A percentile compares a stretch with the other conserved stretches of the same genome.
phyloP scores from a whole-genome alignment of 2,329 filamentous ascomycete species.

The Xylaria sp. region DNA sequence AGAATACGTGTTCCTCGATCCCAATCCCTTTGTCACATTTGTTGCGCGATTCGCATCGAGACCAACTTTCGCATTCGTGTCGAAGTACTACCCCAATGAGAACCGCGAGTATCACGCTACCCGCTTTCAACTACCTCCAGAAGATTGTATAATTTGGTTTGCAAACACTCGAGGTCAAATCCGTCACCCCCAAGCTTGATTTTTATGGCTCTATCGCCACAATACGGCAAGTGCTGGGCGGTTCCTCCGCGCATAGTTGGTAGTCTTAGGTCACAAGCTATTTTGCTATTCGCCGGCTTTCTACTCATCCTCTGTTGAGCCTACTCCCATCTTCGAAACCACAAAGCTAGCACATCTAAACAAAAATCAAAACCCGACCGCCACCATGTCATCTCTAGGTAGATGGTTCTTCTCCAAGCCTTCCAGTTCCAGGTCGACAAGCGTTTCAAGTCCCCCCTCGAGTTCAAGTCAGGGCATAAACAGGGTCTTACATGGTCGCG shows the following conservation, averaged over 20 bases:
- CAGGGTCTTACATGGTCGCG: conserved; percentile 40
- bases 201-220: neutral
- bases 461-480: conserved; percentile 13
- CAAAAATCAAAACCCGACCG: neutral
- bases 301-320: neutral
- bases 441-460: neutral
- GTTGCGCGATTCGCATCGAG: neutral
- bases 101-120: neutral
- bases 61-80: neutral
- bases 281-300: neutral
- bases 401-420: conserved; percentile 32
- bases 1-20: neutral
- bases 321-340: neutral
- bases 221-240: neutral
- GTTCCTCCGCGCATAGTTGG: neutral
- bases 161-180: neutral
- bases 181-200: neutral
- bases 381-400: conserved; percentile 34
- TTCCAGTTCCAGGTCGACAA: conserved; percentile 6
- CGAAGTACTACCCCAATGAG: neutral
- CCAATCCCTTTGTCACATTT: conserved; percentile 13
- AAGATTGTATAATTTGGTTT: neutral
- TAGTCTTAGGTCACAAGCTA: neutral
- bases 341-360: neutral
- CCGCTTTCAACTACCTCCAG: neutral